Base-by-base conservation (phyloP, 805 yeast genomes). In the Starmerella apis region DNA sequence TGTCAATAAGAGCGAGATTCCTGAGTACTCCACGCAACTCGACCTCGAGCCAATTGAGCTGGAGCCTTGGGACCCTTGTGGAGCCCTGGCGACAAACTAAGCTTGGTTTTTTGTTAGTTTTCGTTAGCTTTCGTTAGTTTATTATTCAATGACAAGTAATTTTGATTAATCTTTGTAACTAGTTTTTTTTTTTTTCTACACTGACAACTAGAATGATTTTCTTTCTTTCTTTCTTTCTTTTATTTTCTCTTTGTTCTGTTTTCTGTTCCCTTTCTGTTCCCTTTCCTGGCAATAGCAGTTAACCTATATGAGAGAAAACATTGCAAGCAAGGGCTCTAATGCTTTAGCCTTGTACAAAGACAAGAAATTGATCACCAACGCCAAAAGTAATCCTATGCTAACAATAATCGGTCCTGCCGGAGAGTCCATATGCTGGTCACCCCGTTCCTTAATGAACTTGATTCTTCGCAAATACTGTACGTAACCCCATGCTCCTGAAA, bases 401-500 rank as follows among this genome's bases (percentile, higher is more conserved):
- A 92, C 74, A 14, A 88, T 70, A 46, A 92, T 63, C 0, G 98
- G 98, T 11, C 98, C 98, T 50, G 83, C 61, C 47, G 94, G 81
- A 43, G 86, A 88, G 68, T 90, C 97, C 59, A 90, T 72, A 66
- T 88, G 96, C 59, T 76, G 76, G 46, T 90, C 94, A 24, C 87
- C 82, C 66, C 97, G 79, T 64, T 79, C 80, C 64, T 74, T 77
- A 63, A 90, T 92, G 49, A 81, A 74, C 30, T 72, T 73, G 56
- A 88, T 71, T 63, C 98, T 77, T 57, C 71, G 73, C 63, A 78
- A 68, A 68, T 84, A 90, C 48, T 83, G 78, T 54, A 70, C 73
- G 68, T 86, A 90, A 24, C 95, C 95, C 98, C 98, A 90, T 24
- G 78, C 58, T 41, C 94, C 90, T 38, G 86, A 73, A 64, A 88